Percentiles rank a stretch among this genome's conserved stretches.
These are phyloP conservation scores for Myochromella boudieri DNA, from an alignment of 768 basidiomycete species.

Conservation along the genomic window DNA sequence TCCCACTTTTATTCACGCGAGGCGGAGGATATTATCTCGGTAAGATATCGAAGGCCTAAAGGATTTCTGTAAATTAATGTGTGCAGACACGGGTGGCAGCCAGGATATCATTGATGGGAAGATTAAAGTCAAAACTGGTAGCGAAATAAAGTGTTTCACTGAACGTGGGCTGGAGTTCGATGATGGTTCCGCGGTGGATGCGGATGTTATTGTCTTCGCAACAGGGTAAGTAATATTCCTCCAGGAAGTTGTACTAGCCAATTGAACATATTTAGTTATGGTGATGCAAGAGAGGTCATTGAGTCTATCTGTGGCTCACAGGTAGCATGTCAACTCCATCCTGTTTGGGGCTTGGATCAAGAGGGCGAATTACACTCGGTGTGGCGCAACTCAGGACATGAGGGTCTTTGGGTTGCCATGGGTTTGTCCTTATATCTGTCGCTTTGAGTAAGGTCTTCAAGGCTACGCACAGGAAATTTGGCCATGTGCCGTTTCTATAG, in stretches of 20 bases:
- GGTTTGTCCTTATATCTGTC: slow-evolving; percentile 31
- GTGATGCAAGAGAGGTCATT: slow-evolving; percentile 40
- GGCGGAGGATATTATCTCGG: slow-evolving; percentile 40
- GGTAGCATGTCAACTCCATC: slow-evolving; percentile 42
- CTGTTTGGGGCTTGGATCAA: slow-evolving; percentile 64
- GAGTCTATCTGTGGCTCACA: slow-evolving; percentile 46
- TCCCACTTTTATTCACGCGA: slow-evolving; percentile 27
- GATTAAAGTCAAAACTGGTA: slow-evolving; percentile 69
- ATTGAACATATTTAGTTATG: slow-evolving; percentile 34
- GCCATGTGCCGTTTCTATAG: slow-evolving; percentile 24
- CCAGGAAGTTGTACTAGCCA: background rate
- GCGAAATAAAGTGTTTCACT: slow-evolving; percentile 45
- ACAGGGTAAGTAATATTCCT: slow-evolving; percentile 43
- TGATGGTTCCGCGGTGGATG: slow-evolving; percentile 43
- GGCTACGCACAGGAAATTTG: slow-evolving; percentile 43
- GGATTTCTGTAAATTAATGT: background rate
- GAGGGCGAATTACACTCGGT: slow-evolving; percentile 61
- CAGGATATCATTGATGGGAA: slow-evolving; percentile 65
- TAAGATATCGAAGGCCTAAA: slow-evolving; percentile 12
- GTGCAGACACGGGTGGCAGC: slow-evolving; percentile 56
- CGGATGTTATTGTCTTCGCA: slow-evolving; percentile 59
- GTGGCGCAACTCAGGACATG: slow-evolving; percentile 50
- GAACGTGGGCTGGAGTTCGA: slow-evolving; percentile 45
- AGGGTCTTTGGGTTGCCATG: slow-evolving; percentile 59
- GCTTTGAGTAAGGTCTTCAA: background rate